A percentile compares a stretch with the other conserved stretches of the same genome.
These are phyloP conservation scores for Taiwanofungus camphoratus DNA, from an alignment of 1,284 basidiomycete genomes.

Conservation along the genomic window DNA sequence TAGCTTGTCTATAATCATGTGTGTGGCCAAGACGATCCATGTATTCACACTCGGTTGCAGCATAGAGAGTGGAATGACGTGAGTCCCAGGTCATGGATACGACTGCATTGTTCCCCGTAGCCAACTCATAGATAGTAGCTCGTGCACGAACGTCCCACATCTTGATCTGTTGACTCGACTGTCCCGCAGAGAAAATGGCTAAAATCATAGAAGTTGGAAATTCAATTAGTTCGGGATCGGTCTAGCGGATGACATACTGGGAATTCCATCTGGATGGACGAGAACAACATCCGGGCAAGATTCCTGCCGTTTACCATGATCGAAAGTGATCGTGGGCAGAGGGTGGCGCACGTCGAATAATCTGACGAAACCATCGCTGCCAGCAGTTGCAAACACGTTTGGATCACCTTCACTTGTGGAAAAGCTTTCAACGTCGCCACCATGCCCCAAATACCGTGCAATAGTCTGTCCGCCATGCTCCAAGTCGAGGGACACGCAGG, in stretches of 20 bases:
- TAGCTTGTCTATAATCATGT: conserved; percentile 27
- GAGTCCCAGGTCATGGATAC: conserved; percentile 31
- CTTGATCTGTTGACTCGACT: conserved; percentile 26
- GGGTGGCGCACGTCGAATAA: conserved; percentile 34
- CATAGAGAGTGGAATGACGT: conserved; percentile 27
- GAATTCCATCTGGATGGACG: conserved; percentile 23
- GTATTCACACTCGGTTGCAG: conserved; percentile 30
- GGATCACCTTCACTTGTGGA: conserved; percentile 30
- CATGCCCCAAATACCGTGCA: conserved; percentile 34
- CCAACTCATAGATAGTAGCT: conserved; percentile 32
- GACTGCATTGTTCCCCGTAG: conserved; percentile 37
- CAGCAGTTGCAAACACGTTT: conserved; percentile 32
- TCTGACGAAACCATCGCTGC: conserved; percentile 33
- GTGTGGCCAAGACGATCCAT: conserved; percentile 27
- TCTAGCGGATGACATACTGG: conserved; percentile 17
- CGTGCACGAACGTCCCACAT: conserved; percentile 36
- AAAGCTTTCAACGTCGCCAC: conserved; percentile 27
- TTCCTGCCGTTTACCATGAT: conserved; percentile 15
- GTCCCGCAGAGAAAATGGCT: conserved; percentile 31
- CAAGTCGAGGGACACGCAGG: conserved; percentile 29
- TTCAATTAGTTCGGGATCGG: conserved; percentile 4
- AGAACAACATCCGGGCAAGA: conserved; percentile 17
- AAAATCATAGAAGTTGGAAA: neutral
- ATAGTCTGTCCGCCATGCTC: conserved; percentile 27
- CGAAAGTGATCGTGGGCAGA: conserved; percentile 21